Evolutionary conservation across 805 yeast species (phyloP).

Genomic region (Candida ovalis): DNA sequence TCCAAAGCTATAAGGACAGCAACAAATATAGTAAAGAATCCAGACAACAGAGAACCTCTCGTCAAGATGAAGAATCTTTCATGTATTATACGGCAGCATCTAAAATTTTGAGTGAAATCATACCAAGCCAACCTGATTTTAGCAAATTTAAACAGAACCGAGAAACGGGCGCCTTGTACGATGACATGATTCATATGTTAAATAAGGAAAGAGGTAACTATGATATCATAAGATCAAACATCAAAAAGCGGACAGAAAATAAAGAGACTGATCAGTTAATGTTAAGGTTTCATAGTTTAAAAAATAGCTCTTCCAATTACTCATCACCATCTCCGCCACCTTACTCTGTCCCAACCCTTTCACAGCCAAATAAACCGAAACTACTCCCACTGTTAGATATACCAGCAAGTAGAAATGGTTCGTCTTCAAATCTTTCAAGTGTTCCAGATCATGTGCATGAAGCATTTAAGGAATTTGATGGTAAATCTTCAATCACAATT

Average conservation of each 20-base stretch:
- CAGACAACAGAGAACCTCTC: conserved; percentile 2
- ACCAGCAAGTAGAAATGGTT: background rate
- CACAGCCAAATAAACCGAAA: background rate
- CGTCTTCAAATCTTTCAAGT: background rate
- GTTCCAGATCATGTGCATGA: background rate
- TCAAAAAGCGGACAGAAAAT: conserved; percentile 2
- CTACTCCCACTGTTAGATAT: background rate
- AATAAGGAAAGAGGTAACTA: conserved; percentile 14
- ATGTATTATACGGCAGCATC: conserved; percentile 27
- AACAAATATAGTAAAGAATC: conserved; percentile 3
- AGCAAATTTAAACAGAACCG: conserved; percentile 5
- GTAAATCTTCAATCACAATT: conserved; percentile 10
- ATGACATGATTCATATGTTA: conserved; percentile 17
- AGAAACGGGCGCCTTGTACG: conserved; percentile 16
- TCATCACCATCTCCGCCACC: background rate
- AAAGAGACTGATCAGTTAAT: conserved; percentile 7
- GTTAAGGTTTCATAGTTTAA: conserved; percentile 20
- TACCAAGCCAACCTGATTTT: conserved; percentile 22
- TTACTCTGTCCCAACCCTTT: background rate
- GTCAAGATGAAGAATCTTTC: conserved; percentile 21
- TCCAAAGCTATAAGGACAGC: conserved; percentile 19
- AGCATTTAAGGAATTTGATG: conserved; percentile 7
- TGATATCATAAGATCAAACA: conserved; percentile 11
- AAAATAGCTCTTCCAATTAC: conserved; percentile 7
- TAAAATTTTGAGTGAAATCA: conserved; percentile 22